phyloP scores from a whole-genome alignment of 2,329 filamentous ascomycete species.

The Talaromyces sp. region DNA sequence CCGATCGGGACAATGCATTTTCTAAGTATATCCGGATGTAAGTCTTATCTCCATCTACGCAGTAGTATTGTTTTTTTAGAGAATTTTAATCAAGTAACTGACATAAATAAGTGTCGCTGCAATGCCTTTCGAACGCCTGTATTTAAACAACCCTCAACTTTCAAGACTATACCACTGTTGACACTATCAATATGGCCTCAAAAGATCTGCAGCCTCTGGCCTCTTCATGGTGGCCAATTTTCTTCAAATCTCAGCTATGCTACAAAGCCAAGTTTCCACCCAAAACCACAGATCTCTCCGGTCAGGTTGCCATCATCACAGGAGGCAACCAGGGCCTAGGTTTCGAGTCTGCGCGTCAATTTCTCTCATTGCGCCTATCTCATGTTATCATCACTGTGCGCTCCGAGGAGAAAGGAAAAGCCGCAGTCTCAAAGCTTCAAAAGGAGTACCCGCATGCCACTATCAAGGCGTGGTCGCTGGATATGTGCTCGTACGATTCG shows the following conservation, averaged over 20 bases:
- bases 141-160: background rate
- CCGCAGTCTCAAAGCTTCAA: constrained; percentile 34
- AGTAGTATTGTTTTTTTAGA: no score
- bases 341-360: constrained; percentile 45
- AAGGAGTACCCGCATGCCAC: constrained; percentile 21
- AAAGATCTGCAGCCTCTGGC: constrained; percentile 1
- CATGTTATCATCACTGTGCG: constrained; percentile 45
- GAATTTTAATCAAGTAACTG: background rate
- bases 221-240: background rate
- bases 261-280: background rate
- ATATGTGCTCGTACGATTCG: constrained; percentile 41
- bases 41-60: background rate
- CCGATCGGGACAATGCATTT: background rate
- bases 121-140: background rate
- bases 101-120: background rate
- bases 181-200: background rate
- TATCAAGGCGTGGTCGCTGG: constrained; percentile 41
- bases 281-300: constrained; percentile 6
- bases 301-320: constrained; percentile 46
- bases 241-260: background rate
- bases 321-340: constrained; percentile 50
- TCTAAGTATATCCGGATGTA: background rate
- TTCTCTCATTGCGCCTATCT: constrained; percentile 37
- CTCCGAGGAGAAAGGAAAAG: constrained; percentile 36
- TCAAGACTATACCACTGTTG: background rate